Conservation (phyloP, 129 eudicot genomes). For the Sambucus nigra region DNA sequence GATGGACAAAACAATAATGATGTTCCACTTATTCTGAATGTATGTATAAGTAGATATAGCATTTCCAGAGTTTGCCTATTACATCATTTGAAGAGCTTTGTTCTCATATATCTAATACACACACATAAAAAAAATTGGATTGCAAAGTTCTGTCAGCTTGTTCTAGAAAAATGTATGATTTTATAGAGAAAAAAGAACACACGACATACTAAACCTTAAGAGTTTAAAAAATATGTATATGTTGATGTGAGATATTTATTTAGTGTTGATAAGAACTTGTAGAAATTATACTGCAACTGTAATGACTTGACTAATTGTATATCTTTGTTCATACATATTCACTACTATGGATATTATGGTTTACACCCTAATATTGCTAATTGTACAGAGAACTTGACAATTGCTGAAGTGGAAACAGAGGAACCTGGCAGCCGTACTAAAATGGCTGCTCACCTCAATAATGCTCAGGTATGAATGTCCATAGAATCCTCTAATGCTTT, state of each 20-base stretch:
- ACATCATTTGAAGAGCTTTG: too few species aligned
- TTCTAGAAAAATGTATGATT: too few species aligned
- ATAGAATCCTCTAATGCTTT: conserved; percentile 2
- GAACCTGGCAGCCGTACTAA: conserved; percentile 33
- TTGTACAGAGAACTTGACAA: conserved; percentile 30
- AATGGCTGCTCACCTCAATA: conserved; percentile 42
- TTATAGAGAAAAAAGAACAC: too few species aligned
- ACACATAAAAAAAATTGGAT: too few species aligned
- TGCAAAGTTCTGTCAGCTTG: too few species aligned
- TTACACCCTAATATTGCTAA: background rate
- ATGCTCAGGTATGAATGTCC: conserved; percentile 39
- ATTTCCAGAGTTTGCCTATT: background rate
- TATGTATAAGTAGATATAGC: background rate
- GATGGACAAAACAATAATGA: too few species aligned
- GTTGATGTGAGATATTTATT: too few species aligned
- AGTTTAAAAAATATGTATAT: too few species aligned
- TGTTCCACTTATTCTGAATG: too few species aligned
- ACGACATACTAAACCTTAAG: too few species aligned
- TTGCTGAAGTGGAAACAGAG: conserved; percentile 30
- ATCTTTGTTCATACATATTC: background rate
- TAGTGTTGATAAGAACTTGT: background rate
- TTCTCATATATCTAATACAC: background rate
- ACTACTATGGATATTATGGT: background rate
- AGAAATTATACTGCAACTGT: background rate
- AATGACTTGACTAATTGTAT: background rate